A percentile compares a stretch with the other conserved stretches of the same genome.
These are phyloP conservation scores for Amanita molliuscula DNA, from an alignment of 768 basidiomycete genomes.

Conservation along the genomic window DNA sequence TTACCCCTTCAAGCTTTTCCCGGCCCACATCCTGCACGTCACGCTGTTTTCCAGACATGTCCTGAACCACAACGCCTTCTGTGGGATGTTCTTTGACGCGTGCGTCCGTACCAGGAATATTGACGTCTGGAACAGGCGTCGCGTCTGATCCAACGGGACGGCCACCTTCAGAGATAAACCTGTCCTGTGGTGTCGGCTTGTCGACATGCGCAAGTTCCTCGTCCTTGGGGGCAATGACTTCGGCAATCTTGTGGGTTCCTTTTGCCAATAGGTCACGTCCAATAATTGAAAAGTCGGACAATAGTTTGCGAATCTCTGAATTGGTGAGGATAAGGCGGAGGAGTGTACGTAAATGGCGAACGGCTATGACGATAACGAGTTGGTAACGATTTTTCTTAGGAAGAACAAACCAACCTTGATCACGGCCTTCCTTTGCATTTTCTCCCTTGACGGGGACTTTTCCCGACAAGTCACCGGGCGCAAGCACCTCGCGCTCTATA, in stretches of 20 bases:
- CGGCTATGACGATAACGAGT: conserved; percentile 31
- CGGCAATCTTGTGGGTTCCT: conserved; percentile 60
- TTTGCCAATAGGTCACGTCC: conserved; percentile 80
- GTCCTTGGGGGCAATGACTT: conserved; percentile 52
- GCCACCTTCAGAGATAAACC: conserved; percentile 47
- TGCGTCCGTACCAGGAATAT: conserved; percentile 21
- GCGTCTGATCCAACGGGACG: conserved; percentile 19
- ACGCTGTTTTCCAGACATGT: conserved; percentile 22
- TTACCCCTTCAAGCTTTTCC: background rate
- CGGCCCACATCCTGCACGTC: conserved; percentile 14
- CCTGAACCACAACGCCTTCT: conserved; percentile 24
- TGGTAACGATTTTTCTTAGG: conserved; percentile 1
- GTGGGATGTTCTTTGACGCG: conserved; percentile 36
- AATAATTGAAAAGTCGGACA: conserved; percentile 67
- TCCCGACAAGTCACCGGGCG: conserved; percentile 19
- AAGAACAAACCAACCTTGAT: conserved; percentile 37
- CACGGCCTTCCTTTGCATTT: conserved; percentile 46
- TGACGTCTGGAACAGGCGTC: conserved; percentile 23
- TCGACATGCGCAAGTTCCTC: conserved; percentile 58
- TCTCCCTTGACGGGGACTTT: conserved; percentile 37
- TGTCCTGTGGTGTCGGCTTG: conserved; percentile 54
- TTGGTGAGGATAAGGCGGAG: conserved; percentile 85
- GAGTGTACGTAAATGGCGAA: conserved; percentile 81
- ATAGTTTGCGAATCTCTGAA: conserved; percentile 83
- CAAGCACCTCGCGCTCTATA: conserved; percentile 22